phyloP scores from a whole-genome alignment of 768 basidiomycete genomes.

The Pisolithus albus region DNA sequence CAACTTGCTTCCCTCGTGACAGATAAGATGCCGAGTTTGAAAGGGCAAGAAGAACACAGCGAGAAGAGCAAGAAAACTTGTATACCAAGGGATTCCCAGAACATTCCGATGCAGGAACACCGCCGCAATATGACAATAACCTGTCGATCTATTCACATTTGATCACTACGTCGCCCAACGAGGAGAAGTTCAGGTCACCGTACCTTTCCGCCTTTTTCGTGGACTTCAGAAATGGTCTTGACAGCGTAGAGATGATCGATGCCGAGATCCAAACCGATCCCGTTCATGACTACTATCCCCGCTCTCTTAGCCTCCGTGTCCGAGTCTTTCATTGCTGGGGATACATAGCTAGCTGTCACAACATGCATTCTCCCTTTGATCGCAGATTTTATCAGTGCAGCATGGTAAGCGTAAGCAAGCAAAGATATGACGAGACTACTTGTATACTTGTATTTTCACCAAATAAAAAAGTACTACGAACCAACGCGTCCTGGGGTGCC shows the following conservation, averaged over 20 bases:
- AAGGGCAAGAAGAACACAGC: conserved; percentile 91
- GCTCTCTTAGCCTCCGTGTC: conserved; percentile 77
- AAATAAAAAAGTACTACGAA: no score
- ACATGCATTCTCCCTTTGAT: conserved; percentile 82
- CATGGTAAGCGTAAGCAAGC: conserved; percentile 92
- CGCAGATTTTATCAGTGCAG: conserved; percentile 81
- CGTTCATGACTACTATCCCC: conserved; percentile 93
- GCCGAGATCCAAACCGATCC: conserved; percentile 95
- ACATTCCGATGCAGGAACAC: conserved; percentile 87
- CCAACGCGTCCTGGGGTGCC: no score
- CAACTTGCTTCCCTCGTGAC: conserved; percentile 53
- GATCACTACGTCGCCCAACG: background rate
- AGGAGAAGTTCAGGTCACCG: conserved; percentile 3
- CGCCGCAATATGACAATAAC: conserved; percentile 94
- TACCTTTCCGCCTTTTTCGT: conserved; percentile 91
- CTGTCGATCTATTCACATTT: conserved; percentile 57
- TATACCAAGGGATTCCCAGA: conserved; percentile 93
- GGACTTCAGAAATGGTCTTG: conserved; percentile 91
- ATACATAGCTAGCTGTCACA: conserved; percentile 94
- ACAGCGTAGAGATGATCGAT: conserved; percentile 91
- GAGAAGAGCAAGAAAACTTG: conserved; percentile 98
- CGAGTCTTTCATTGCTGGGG: conserved; percentile 81
- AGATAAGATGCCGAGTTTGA: conserved; percentile 85
- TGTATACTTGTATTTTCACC: no score
- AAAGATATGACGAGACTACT: conserved; percentile 94